Conservation (phyloP, 768 basidiomycete genomes). For the Amanita inopinata region DNA sequence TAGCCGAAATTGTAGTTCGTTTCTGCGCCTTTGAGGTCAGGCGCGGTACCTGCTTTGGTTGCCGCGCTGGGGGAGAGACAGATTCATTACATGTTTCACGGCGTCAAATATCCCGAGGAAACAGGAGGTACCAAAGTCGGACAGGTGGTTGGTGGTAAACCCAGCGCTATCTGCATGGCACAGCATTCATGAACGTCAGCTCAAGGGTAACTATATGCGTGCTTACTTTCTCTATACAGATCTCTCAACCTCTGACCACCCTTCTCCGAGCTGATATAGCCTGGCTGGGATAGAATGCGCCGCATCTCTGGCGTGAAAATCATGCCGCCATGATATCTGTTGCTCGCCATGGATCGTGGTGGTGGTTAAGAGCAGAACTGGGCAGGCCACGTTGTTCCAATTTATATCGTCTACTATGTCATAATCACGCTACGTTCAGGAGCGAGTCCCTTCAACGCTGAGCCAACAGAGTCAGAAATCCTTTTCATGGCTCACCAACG, state of each 20-base stretch:
- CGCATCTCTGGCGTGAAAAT: conserved; percentile 20
- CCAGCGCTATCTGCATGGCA: conserved; percentile 15
- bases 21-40: conserved; percentile 29
- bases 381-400: too few species aligned
- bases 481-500: too few species aligned
- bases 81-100: conserved; percentile 19
- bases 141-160: conserved; percentile 16
- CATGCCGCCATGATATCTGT: conserved; percentile 18
- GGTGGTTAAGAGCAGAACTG: too few species aligned
- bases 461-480: too few species aligned
- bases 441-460: too few species aligned
- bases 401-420: too few species aligned
- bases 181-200: neutral
- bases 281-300: conserved; percentile 19
- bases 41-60: conserved; percentile 22
- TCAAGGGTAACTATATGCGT: conserved; percentile 11
- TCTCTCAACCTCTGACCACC: conserved; percentile 21
- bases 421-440: too few species aligned
- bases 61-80: too few species aligned
- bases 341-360: neutral
- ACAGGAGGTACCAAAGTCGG: conserved; percentile 11
- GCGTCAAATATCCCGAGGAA: conserved; percentile 14
- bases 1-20: conserved; percentile 36
- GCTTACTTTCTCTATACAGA: conserved; percentile 20
- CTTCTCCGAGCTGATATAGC: conserved; percentile 16